phyloP scores from a whole-genome alignment of 2,329 filamentous ascomycete genomes.

The Ceratocystis colombiana region DNA sequence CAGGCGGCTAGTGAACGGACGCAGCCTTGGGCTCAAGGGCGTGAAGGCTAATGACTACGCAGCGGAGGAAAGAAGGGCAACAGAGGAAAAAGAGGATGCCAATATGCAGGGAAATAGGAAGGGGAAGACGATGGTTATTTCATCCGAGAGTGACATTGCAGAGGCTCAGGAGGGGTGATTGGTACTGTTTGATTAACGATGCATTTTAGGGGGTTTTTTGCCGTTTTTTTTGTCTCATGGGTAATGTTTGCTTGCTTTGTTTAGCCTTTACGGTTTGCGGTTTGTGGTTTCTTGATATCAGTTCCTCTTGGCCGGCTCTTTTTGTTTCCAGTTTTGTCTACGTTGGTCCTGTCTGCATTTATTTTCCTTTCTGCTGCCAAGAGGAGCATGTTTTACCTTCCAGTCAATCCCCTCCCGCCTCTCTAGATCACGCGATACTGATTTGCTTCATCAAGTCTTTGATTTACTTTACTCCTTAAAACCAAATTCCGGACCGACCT shows the following conservation, averaged over 20 bases:
- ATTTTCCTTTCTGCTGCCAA: not conserved
- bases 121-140: conserved; percentile 5
- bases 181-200: not conserved
- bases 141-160: conserved; percentile 11
- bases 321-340: not conserved
- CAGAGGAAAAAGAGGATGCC: too few relatives aligned
- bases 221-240: not conserved
- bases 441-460: too few relatives aligned
- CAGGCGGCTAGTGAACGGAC: conserved; percentile 18
- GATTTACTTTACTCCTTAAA: too few relatives aligned
- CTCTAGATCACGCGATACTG: not conserved
- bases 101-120: not conserved
- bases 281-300: conserved; percentile 21
- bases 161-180: conserved; percentile 4
- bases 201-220: conserved; percentile 12
- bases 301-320: conserved; percentile 5
- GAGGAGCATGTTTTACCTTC: conserved; percentile 19
- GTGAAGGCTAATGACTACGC: not conserved
- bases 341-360: not conserved
- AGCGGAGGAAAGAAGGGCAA: not conserved
- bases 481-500: too few relatives aligned
- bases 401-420: not conserved
- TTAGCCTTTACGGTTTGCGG: conserved; percentile 16
- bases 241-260: not conserved
- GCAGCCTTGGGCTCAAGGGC: conserved; percentile 5